These are phyloP conservation scores for Kwoniella bestiolae DNA, from an alignment of 768 basidiomycete genomes.

Conservation along the genomic window DNA sequence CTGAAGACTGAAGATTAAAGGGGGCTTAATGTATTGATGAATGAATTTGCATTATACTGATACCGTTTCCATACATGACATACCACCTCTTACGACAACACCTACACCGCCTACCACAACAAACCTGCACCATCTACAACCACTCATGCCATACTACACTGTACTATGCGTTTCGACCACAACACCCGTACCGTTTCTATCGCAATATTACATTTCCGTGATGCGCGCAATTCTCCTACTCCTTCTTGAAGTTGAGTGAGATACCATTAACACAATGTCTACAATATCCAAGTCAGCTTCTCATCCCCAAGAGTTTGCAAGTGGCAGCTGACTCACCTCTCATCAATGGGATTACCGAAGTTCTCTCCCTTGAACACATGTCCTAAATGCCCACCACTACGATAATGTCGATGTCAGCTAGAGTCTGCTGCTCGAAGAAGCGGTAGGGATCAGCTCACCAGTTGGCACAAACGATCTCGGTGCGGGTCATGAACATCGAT, in stretches of 20 bases:
- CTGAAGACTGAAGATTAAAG: no score
- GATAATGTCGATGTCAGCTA: conserved; percentile 2
- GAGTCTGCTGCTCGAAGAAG: background rate
- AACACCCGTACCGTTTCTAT: no score
- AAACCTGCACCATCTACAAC: background rate
- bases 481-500: conserved; percentile 69
- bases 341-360: conserved; percentile 72
- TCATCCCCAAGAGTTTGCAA: no score
- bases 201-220: no score
- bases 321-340: conserved; percentile 34
- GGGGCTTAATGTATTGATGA: no score
- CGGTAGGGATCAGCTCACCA: conserved; percentile 59
- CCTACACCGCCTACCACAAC: background rate
- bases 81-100: no score
- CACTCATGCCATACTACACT: background rate
- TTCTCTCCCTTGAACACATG: conserved; percentile 96
- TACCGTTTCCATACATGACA: background rate
- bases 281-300: conserved; percentile 49
- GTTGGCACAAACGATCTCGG: conserved; percentile 84
- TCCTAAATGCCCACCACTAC: conserved; percentile 82
- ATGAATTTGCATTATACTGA: no score
- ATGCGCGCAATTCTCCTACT: no score
- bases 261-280: conserved; percentile 71
- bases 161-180: no score
- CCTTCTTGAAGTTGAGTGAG: conserved; percentile 74